Conservation (phyloP, 1,139 yeast species). For the Suhomyces bolitotheri region DNA sequence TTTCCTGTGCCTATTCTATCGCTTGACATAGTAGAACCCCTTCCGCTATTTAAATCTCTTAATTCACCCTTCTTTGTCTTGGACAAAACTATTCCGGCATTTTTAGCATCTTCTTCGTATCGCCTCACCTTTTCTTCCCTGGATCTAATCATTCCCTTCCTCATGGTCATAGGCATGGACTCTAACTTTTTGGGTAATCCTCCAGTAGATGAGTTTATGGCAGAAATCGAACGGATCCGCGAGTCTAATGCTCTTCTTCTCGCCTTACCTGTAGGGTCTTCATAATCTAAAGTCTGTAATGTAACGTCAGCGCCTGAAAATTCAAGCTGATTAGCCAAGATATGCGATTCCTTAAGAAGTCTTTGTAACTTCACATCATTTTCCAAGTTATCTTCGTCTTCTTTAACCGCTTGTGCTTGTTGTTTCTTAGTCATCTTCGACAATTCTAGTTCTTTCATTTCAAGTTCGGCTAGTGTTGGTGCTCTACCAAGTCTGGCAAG, state of each 20-base stretch:
- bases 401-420: slow-evolving; percentile 29
- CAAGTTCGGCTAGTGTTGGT: slow-evolving; percentile 40
- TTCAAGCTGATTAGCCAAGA: slow-evolving; percentile 57
- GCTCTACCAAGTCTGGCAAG: slow-evolving; percentile 43
- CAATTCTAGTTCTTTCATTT: slow-evolving; percentile 24
- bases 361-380: slow-evolving; percentile 85
- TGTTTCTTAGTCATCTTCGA: slow-evolving; percentile 32
- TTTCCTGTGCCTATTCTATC: slow-evolving; percentile 61
- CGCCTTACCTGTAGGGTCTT: slow-evolving; percentile 78
- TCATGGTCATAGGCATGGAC: slow-evolving; percentile 83
- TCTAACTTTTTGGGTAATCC: slow-evolving; percentile 53
- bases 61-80: slow-evolving; percentile 64
- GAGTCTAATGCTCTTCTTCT: slow-evolving; percentile 72
- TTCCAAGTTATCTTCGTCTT: slow-evolving; percentile 56
- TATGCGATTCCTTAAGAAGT: slow-evolving; percentile 81
- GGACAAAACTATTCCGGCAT: slow-evolving; percentile 83
- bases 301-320: slow-evolving; percentile 79
- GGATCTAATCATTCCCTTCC: slow-evolving; percentile 76
- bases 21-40: slow-evolving; percentile 50
- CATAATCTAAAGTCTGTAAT: slow-evolving; percentile 61
- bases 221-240: slow-evolving; percentile 59
- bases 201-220: slow-evolving; percentile 45
- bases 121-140: slow-evolving; percentile 53
- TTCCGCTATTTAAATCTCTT: slow-evolving; percentile 56
- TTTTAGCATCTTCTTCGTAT: slow-evolving; percentile 74